These are phyloP conservation scores for Elsinoe batatas DNA, from an alignment of 2,329 filamentous ascomycete species.

Conservation along the genomic window DNA sequence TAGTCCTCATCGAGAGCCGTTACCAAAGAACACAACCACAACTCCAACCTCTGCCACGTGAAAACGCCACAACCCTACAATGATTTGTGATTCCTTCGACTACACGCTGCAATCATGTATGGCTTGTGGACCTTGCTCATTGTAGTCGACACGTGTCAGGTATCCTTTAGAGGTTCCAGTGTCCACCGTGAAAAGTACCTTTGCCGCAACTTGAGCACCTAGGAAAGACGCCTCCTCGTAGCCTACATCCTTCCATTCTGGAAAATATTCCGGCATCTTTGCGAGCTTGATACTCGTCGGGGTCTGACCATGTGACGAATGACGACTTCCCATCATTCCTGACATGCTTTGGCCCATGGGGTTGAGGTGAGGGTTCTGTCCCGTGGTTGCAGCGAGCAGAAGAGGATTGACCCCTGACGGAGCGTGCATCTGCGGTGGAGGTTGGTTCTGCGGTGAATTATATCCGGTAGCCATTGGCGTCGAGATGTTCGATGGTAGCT, in stretches of 20 bases:
- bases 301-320: slow-evolving; percentile 60
- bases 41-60: slow-evolving; percentile 4
- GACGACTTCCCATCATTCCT: slow-evolving; percentile 38
- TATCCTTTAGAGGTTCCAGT: slow-evolving; percentile 58
- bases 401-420: slow-evolving; percentile 65
- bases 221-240: slow-evolving; percentile 79
- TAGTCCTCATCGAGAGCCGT: slow-evolving; percentile 2
- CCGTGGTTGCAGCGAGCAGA: slow-evolving; percentile 79
- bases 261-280: slow-evolving; percentile 71
- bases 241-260: slow-evolving; percentile 71
- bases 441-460: slow-evolving; percentile 67
- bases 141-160: slow-evolving; percentile 58
- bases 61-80: slow-evolving; percentile 3
- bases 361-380: slow-evolving; percentile 45
- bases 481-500: slow-evolving; percentile 85
- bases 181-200: slow-evolving; percentile 61
- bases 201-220: slow-evolving; percentile 76
- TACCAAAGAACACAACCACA: background rate
- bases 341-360: slow-evolving; percentile 24
- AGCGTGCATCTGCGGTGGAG: slow-evolving; percentile 32
- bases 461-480: slow-evolving; percentile 84
- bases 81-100: background rate
- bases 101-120: slow-evolving; percentile 46
- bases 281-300: slow-evolving; percentile 76
- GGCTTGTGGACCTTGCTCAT: slow-evolving; percentile 53